Evolutionary conservation across 441 rosid genomes (phyloP).

Genomic region (Isatis lusitanica): DNA sequence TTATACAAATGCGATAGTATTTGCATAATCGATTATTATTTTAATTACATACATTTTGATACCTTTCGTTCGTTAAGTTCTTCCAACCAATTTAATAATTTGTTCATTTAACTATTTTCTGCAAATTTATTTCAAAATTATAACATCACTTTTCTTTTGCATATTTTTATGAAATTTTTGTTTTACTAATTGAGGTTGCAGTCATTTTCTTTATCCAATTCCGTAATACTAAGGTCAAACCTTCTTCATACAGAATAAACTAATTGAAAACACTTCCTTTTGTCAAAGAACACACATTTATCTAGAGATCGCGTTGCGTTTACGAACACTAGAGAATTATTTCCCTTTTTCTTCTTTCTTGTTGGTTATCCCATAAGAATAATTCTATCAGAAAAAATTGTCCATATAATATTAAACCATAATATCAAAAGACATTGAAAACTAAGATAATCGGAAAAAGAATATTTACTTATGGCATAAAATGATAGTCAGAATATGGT

Average conservation of each 20-base stretch:
- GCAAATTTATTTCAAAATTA: not conserved
- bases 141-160: not conserved
- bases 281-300: not conserved
- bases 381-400: not conserved
- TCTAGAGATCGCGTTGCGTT: constrained; percentile 36
- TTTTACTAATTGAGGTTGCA: not conserved
- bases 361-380: constrained; percentile 22
- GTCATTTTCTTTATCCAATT: not conserved
- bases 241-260: constrained; percentile 14
- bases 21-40: too few species aligned
- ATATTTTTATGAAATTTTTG: not conserved
- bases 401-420: not conserved
- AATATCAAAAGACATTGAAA: constrained; percentile 9
- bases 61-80: too few species aligned
- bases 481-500: constrained; percentile 32
- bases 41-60: too few species aligned
- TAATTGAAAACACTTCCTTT: not conserved
- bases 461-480: constrained; percentile 23
- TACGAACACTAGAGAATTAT: constrained; percentile 31
- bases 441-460: constrained; percentile 18
- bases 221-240: constrained; percentile 4
- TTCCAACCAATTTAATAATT: too few species aligned
- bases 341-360: not conserved
- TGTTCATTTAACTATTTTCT: not conserved
- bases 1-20: too few species aligned